Conservation (phyloP, 352 stramenopile genomes). For the Vaucheria bursata region DNA sequence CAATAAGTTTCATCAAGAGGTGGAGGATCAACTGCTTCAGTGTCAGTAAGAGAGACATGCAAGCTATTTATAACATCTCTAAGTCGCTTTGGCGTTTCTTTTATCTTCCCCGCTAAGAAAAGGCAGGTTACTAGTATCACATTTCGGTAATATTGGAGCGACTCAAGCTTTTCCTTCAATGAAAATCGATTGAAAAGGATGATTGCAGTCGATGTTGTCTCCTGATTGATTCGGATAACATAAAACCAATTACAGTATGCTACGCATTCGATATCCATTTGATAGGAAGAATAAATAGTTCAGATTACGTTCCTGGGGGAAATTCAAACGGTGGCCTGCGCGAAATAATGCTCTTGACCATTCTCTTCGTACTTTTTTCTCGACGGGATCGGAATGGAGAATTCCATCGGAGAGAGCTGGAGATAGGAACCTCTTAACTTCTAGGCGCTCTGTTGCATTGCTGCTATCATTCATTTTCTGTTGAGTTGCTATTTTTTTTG, state of each 20-base stretch:
- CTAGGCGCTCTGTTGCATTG: no score
- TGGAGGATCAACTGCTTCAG: slow-evolving; percentile 25
- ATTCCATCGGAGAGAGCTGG: no score
- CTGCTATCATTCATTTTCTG: no score
- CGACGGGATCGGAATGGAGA: no score
- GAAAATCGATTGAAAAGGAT: slow-evolving; percentile 46
- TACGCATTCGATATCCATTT: neutral
- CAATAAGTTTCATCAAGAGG: slow-evolving; percentile 42
- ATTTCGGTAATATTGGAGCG: slow-evolving; percentile 21
- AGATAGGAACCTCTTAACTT: no score
- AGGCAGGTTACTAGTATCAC: slow-evolving; percentile 47
- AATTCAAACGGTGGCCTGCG: slow-evolving; percentile 29
- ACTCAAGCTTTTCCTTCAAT: slow-evolving; percentile 17
- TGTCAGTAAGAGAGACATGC: slow-evolving; percentile 27
- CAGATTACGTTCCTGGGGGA: slow-evolving; percentile 13
- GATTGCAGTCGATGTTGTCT: slow-evolving; percentile 39
- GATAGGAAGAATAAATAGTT: neutral
- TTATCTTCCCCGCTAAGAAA: slow-evolving; percentile 44
- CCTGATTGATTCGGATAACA: slow-evolving; percentile 16
- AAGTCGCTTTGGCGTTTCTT: slow-evolving; percentile 33
- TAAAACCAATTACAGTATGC: neutral
- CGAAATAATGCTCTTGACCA: slow-evolving; percentile 14
- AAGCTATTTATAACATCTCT: slow-evolving; percentile 46
- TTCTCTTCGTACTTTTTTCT: neutral
- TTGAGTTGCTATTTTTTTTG: no score